phyloP scores from a whole-genome alignment of 1,139 yeast species.

The Wickerhamiella pararugosa region DNA sequence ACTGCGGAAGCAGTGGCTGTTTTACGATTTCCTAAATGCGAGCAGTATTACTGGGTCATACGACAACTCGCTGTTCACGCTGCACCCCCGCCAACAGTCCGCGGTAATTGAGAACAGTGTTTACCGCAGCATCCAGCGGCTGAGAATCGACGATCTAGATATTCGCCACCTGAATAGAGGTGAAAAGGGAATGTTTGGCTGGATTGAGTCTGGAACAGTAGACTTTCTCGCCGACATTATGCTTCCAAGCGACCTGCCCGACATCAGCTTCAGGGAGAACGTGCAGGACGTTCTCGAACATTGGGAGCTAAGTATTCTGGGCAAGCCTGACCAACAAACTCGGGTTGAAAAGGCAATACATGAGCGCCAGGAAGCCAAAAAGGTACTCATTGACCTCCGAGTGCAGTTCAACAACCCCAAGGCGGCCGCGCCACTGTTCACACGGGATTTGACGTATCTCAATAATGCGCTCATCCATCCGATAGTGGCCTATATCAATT shows the following conservation, averaged over 20 bases:
- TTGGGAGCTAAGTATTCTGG: slow-evolving; percentile 23
- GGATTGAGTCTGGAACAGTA: slow-evolving; percentile 85
- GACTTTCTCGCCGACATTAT: slow-evolving; percentile 85
- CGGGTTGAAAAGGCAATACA: slow-evolving; percentile 21
- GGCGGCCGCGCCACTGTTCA: slow-evolving; percentile 76
- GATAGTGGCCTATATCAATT: slow-evolving; percentile 87
- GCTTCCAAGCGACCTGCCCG: slow-evolving; percentile 49
- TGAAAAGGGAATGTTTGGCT: slow-evolving; percentile 86
- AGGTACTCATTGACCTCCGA: slow-evolving; percentile 64
- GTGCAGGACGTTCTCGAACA: slow-evolving; percentile 29
- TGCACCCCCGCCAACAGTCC: slow-evolving; percentile 53
- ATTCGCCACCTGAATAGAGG: slow-evolving; percentile 86
- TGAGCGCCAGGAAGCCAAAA: slow-evolving; percentile 29
- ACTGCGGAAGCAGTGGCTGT: slow-evolving; percentile 82
- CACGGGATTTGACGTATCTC: slow-evolving; percentile 70
- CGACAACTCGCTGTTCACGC: slow-evolving; percentile 83
- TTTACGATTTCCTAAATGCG: slow-evolving; percentile 74
- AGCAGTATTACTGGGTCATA: slow-evolving; percentile 79
- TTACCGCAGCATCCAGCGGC: slow-evolving; percentile 58
- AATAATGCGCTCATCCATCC: slow-evolving; percentile 88
- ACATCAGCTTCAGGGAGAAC: slow-evolving; percentile 26
- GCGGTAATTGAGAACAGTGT: slow-evolving; percentile 14
- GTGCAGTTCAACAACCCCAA: slow-evolving; percentile 69
- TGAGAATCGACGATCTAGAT: slow-evolving; percentile 70
- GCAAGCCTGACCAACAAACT: slow-evolving; percentile 14